These are phyloP conservation scores for Ceratobasidium theobromae DNA, from an alignment of 1,284 basidiomycete genomes.

Conservation along the genomic window DNA sequence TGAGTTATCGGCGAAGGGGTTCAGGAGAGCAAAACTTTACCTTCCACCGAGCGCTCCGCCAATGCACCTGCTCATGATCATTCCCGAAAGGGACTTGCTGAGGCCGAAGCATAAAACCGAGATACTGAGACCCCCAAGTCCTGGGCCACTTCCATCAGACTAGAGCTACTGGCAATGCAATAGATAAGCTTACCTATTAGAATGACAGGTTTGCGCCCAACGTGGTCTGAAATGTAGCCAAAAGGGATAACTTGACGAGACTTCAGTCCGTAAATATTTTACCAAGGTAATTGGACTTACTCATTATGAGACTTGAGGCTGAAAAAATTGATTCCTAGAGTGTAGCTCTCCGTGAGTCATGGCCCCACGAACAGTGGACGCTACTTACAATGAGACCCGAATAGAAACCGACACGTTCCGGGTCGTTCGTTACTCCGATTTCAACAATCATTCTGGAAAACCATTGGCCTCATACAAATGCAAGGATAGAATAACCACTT, in stretches of 20 bases:
- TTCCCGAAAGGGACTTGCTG: slow-evolving; percentile 29
- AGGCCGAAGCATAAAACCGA: slow-evolving; percentile 34
- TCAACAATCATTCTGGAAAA: slow-evolving; percentile 34
- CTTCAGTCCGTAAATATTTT: no score
- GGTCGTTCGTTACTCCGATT: slow-evolving; percentile 29
- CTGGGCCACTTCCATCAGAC: no score
- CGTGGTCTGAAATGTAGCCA: slow-evolving; percentile 28
- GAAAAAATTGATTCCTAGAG: no score
- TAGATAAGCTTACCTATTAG: slow-evolving; percentile 23
- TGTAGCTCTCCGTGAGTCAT: no score
- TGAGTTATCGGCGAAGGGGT: not conserved
- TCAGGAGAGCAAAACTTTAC: not conserved
- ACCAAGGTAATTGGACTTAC: no score
- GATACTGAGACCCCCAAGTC: slow-evolving; percentile 27
- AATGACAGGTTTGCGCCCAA: slow-evolving; percentile 35
- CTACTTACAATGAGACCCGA: slow-evolving; percentile 34
- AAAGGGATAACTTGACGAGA: no score
- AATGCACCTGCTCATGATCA: slow-evolving; percentile 31
- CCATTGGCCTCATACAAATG: not conserved
- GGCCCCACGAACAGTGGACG: no score
- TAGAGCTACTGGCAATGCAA: no score
- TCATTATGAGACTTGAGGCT: no score
- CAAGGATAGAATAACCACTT: not conserved
- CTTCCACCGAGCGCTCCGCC: slow-evolving; percentile 28
- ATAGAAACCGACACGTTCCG: slow-evolving; percentile 34